Percentiles rank a stretch among this genome's conserved stretches.
phyloP scores from a whole-genome alignment of 1,284 basidiomycete species.

The Tausonia pullulans region DNA sequence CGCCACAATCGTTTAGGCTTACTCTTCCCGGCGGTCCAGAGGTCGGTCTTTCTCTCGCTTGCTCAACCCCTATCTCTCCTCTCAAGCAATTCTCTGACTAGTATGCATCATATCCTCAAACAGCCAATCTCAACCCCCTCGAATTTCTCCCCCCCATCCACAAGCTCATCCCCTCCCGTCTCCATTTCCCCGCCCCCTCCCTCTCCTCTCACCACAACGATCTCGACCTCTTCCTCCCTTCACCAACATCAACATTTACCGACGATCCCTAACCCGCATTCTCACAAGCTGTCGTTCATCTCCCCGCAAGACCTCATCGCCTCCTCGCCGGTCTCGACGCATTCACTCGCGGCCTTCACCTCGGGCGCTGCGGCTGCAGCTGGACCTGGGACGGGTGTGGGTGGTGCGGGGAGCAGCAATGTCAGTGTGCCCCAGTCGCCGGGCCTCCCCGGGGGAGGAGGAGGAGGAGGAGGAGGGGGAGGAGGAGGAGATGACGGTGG shows the following conservation, averaged over 20 bases:
- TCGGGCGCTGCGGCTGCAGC: slow-evolving; percentile 30
- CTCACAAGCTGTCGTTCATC: slow-evolving; percentile 53
- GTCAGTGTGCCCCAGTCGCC: slow-evolving; percentile 14
- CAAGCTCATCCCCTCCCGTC: not conserved
- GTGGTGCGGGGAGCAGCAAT: not conserved
- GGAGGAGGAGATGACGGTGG: not conserved
- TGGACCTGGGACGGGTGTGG: not conserved
- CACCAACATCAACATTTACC: not conserved
- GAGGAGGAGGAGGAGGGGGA: not conserved
- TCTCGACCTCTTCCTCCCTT: not conserved
- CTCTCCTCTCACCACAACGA: not conserved
- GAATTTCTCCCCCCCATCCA: not conserved
- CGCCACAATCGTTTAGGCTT: too few species aligned
- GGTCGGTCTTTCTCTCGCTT: not conserved
- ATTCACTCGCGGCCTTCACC: slow-evolving; percentile 60
- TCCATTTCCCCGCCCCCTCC: not conserved
- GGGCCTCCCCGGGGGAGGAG: not conserved
- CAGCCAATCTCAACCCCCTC: not conserved
- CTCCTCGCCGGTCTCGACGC: slow-evolving; percentile 57
- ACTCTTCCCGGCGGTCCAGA: too few species aligned
- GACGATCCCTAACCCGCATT: not conserved
- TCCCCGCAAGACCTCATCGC: slow-evolving; percentile 71
- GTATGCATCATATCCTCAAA: not conserved
- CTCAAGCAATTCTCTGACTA: too few species aligned
- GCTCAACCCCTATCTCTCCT: not conserved